Conservation (phyloP, 2,329 filamentous ascomycete species). For the Diaporthe citrichinensis region DNA sequence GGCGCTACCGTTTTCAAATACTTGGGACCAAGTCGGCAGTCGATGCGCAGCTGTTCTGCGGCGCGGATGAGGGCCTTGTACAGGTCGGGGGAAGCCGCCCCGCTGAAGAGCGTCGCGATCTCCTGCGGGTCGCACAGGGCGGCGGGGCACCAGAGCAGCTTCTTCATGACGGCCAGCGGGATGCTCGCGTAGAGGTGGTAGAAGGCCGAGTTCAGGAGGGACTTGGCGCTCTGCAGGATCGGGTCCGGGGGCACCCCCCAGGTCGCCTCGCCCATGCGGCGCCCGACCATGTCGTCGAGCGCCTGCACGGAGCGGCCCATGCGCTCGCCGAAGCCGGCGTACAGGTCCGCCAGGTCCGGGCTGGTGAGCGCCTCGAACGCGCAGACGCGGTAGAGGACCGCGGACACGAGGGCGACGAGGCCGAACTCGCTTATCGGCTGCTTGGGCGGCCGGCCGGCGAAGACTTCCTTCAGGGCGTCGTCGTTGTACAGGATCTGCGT, state of each 20-base stretch:
- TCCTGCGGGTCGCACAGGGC: background rate
- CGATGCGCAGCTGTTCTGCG: background rate
- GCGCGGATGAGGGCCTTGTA: background rate
- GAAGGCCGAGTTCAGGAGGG: background rate
- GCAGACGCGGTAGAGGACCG: background rate
- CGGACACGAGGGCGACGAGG: background rate
- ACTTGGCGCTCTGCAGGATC: background rate
- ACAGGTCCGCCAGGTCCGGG: background rate
- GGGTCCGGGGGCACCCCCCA: background rate
- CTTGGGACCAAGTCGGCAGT: background rate
- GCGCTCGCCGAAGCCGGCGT: background rate
- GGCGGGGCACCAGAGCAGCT: background rate
- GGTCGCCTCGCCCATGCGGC: background rate
- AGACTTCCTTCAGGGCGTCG: background rate
- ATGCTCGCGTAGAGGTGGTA: constrained; percentile 5
- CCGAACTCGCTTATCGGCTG: background rate
- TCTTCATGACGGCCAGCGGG: background rate
- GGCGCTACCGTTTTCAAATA: background rate
- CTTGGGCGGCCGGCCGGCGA: background rate
- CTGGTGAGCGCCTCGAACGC: background rate
- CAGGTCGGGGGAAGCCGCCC: background rate
- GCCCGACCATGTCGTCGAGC: constrained; percentile 1
- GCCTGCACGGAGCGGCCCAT: background rate
- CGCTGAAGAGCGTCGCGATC: background rate
- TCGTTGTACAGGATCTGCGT: background rate